Conservation (phyloP, 2,329 filamentous ascomycete species). For the Paecilomyces dactylethromorphus region DNA sequence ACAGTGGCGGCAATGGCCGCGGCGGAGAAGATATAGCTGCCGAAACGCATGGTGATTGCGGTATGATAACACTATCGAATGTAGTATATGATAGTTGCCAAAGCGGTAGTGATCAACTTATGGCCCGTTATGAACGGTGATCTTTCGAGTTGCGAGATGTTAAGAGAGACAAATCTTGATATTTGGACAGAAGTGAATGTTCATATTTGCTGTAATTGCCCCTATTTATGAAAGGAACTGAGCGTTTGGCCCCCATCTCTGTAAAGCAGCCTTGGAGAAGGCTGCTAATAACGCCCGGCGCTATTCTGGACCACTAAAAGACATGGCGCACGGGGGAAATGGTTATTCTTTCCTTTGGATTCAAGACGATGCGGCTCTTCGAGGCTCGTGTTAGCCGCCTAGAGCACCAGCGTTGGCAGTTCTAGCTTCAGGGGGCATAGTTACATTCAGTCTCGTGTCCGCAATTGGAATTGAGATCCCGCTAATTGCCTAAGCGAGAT, state of each 20-base stretch:
- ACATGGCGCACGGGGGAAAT: neutral
- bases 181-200: neutral
- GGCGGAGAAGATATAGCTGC: neutral
- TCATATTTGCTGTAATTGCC: neutral
- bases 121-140: neutral
- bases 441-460: neutral
- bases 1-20: neutral
- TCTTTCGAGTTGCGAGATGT: neutral
- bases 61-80: neutral
- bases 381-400: neutral
- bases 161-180: neutral
- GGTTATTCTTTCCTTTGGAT: neutral
- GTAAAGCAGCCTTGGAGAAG: neutral
- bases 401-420: neutral
- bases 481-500: neutral
- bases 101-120: neutral
- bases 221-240: neutral
- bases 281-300: neutral
- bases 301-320: neutral
- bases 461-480: neutral
- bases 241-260: neutral
- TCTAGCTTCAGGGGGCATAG: neutral
- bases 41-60: neutral
- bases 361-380: neutral
- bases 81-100: neutral